Base-by-base conservation (phyloP, 2,329 filamentous ascomycete species). In the Daldinia eschscholtzii region DNA sequence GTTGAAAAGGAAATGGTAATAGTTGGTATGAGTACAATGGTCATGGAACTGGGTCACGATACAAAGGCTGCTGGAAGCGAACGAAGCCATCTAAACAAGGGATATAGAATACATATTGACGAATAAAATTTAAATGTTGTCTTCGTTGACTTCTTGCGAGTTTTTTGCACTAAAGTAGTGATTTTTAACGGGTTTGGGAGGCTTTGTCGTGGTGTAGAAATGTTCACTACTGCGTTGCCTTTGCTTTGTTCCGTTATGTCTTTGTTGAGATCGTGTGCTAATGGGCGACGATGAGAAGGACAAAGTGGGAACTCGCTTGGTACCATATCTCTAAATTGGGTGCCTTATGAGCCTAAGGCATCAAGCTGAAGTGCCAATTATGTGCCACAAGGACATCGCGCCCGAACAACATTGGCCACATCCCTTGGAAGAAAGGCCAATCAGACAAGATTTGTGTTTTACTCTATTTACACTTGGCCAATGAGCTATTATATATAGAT, bases 21-120 rank as follows among this genome's bases (percentile, higher is more conserved):
- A 52, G 26, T 55, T 67, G 63, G 69, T 57, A 57, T 26, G 37
- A 57, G 37, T 76, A 77, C 65, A 68, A 57, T 64, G 35, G 30
- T 74, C 64, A 65, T 72, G 67, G 57, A 63, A 70, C 70, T 63
- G 67, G 72, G 70, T 72, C 65, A 76, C 64, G 72, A 68, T 68
- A 70, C 57, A 67, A 53, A 65, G 41, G 52, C 23, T 67, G 70
- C 65, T 61, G 23, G 50, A 53, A 67, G 55, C 23, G 65, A 68
- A 13, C 53, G 59, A 70, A 76, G 76, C 75, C 79, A 79, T 81
- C 75, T 81, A 81, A 74, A 70, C 61, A 57, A 56, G 48, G 26
- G 37, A 26, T 64, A 57, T 72, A 30, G 56, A 26, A 61, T 4
- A 18, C 78, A 80, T 80, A 53, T 72, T 75, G 72, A 53, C 58